These are phyloP conservation scores for Rhizopogon vinicolor DNA, from an alignment of 768 basidiomycete genomes.

Conservation along the genomic window DNA sequence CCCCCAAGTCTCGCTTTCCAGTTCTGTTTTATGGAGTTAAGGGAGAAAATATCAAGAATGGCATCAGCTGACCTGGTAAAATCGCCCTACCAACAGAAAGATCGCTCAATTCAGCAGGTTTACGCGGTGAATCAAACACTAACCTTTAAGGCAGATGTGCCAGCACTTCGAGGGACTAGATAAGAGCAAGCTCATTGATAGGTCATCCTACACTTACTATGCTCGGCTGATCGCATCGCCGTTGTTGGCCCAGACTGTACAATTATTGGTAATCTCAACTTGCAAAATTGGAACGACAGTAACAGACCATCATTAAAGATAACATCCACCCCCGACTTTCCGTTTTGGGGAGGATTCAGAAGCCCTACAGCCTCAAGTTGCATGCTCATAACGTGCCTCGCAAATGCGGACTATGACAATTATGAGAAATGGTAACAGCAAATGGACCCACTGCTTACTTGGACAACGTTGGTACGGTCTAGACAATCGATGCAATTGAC, in stretches of 20 bases:
- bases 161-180: conserved; percentile 53
- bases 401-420: conserved; percentile 75
- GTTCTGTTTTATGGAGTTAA: conserved; percentile 47
- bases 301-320: conserved; percentile 73
- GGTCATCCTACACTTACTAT: conserved; percentile 48
- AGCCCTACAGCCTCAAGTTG: conserved; percentile 74
- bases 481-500: conserved; percentile 96
- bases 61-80: conserved; percentile 62
- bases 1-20: conserved; percentile 90
- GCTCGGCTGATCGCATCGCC: conserved; percentile 91
- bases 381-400: conserved; percentile 72
- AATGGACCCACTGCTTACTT: conserved; percentile 39
- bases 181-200: not conserved
- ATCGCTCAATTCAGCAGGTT: not conserved
- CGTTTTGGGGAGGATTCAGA: conserved; percentile 46
- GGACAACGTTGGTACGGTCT: conserved; percentile 93
- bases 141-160: conserved; percentile 94
- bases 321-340: conserved; percentile 59
- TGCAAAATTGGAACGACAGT: not conserved
- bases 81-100: conserved; percentile 53
- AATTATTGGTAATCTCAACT: not conserved
- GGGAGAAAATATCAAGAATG: not conserved
- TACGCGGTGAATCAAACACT: not conserved
- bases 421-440: conserved; percentile 4
- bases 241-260: conserved; percentile 93